Base-by-base conservation (phyloP, 352 stramenopile genomes). In the Pythium vanterpoolii region DNA sequence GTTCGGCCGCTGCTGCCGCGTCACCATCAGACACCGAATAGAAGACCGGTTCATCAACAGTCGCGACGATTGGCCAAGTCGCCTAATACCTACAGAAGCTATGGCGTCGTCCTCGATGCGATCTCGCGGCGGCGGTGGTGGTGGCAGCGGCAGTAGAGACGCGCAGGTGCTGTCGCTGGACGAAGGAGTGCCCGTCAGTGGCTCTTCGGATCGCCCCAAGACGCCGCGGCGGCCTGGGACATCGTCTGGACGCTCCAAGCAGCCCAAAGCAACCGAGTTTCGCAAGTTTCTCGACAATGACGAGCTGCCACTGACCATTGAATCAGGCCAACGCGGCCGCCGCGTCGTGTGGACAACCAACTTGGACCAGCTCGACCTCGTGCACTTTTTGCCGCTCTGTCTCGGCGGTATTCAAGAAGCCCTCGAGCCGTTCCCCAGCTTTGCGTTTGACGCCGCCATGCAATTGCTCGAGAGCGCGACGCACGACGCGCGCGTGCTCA, bases 341-440 rank as follows among this genome's bases (percentile, higher is more conserved):
- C 70, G 71, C 21, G 74, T 90, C 49, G 66, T 72, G 26, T 93
- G 83, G 81, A 87, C 68, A 13, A 51, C 72, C 18, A 76, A 74
- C 48, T 18, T 76, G n/a, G 70, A 90, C 45, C 68, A 85, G 47
- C 68, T 89, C 11, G 79, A 89, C 49, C 83, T 88, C 36, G 60
- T 66, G 19, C 79, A 89, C 60, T 80, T 87, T 49, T 60, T 93
- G 46, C 81, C 81, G 3, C 77, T 93, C n/a, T 93, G 81, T 45
- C 43, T 91, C 33, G 78, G 73, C 28, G 83, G 83, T 8, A 65
- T 93, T n/a, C 79, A 90, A 56, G 81, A 93, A 30, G 38, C 60
- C n/a, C 59, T 86, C n/a, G 83, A 90, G 62, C 81, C 81, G 58
- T 90, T 88, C 50, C 70, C 77, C 34, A 76, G 68, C 4, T 89